Percentiles rank a stretch among this genome's conserved stretches.
These are phyloP conservation scores for Multifurca ochricompacta DNA, from an alignment of 768 basidiomycete species.

Conservation along the genomic window DNA sequence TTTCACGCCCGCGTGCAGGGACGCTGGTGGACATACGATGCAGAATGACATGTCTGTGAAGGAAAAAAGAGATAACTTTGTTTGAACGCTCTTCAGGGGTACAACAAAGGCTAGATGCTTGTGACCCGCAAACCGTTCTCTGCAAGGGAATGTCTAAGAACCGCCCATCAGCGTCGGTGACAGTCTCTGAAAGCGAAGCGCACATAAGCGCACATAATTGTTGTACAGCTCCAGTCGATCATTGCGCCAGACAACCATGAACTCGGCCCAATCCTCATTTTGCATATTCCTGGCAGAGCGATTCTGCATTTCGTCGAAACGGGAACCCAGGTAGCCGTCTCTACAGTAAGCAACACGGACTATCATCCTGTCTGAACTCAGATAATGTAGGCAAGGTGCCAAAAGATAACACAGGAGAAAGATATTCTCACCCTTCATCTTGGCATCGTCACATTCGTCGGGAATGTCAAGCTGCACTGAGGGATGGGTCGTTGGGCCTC, in stretches of 20 bases:
- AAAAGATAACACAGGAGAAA: background rate
- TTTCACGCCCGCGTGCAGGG: constrained; percentile 34
- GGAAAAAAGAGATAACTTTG: constrained; percentile 78
- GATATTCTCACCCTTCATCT: constrained; percentile 63
- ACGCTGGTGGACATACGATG: constrained; percentile 54
- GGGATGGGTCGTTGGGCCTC: constrained; percentile 22
- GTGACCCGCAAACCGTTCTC: constrained; percentile 58
- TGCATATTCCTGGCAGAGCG: constrained; percentile 53
- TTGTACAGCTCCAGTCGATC: constrained; percentile 76
- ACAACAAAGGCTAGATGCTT: constrained; percentile 77
- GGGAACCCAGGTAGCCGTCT: constrained; percentile 37
- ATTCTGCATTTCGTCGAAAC: constrained; percentile 63
- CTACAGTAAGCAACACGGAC: constrained; percentile 65
- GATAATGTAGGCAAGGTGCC: constrained; percentile 21
- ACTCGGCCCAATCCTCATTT: constrained; percentile 71
- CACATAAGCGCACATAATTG: constrained; percentile 55
- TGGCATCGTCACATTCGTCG: constrained; percentile 37
- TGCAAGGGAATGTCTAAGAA: constrained; percentile 51
- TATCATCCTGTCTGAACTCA: constrained; percentile 74
- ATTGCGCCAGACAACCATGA: constrained; percentile 77
- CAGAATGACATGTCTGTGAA: constrained; percentile 81
- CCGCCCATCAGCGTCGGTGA: background rate
- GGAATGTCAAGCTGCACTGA: background rate
- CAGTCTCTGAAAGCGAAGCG: background rate
- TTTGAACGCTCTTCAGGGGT: constrained; percentile 54